phyloP scores from a whole-genome alignment of 495 filamentous ascomycete species.

The Aspergillus leporis region DNA sequence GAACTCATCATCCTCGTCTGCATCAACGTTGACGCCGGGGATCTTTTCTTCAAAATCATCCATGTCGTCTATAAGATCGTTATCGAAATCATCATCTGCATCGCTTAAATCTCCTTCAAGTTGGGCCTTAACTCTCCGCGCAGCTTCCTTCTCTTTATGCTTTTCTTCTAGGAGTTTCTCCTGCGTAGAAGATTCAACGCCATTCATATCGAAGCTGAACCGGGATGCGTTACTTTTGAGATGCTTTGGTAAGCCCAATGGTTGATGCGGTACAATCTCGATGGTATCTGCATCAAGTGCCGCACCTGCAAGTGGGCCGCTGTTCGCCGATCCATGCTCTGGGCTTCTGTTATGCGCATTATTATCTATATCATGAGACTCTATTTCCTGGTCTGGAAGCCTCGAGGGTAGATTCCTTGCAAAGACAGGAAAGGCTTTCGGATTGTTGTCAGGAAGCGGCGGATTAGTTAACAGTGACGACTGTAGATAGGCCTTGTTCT shows the following conservation, averaged over 20 bases:
- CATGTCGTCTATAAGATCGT: slow-evolving; percentile 69
- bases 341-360: neutral
- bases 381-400: slow-evolving; percentile 29
- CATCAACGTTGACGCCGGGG: slow-evolving; percentile 71
- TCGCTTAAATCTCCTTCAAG: slow-evolving; percentile 52
- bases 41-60: slow-evolving; percentile 75
- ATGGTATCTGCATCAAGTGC: slow-evolving; percentile 37
- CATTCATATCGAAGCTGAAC: slow-evolving; percentile 87
- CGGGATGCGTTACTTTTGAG: slow-evolving; percentile 84
- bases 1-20: slow-evolving; percentile 55
- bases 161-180: slow-evolving; percentile 85
- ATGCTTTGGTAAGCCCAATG: slow-evolving; percentile 60
- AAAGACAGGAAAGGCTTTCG: slow-evolving; percentile 48
- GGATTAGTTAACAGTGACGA: slow-evolving; percentile 44
- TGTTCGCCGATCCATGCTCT: slow-evolving; percentile 7
- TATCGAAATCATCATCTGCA: slow-evolving; percentile 60
- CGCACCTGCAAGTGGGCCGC: slow-evolving; percentile 9
- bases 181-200: slow-evolving; percentile 73
- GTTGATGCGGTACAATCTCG: slow-evolving; percentile 41
- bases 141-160: slow-evolving; percentile 68
- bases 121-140: slow-evolving; percentile 36
- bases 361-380: slow-evolving; percentile 12
- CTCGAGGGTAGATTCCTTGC: slow-evolving; percentile 50
- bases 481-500: slow-evolving; percentile 51
- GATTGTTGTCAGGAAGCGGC: slow-evolving; percentile 31